A percentile compares a stretch with the other conserved stretches of the same genome.
Conservation (phyloP, 129 eudicot species). For the Daucus carota region DH1_v3.0 NC_030389.2:5149001-5149500, state of each 20-base stretch:
- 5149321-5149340: constrained; percentile 90
- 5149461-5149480: background rate
- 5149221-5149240: constrained; percentile 74
- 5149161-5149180: background rate
- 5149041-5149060: too few relatives aligned
- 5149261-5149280: constrained; percentile 50
- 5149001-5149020: too few relatives aligned
- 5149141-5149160: background rate
- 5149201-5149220: constrained; percentile 63
- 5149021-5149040: too few relatives aligned
- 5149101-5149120: background rate
- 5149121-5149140: background rate
- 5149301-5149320: constrained; percentile 66
- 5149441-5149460: constrained; percentile 3
- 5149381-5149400: constrained; percentile 8
- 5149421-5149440: constrained; percentile 87
- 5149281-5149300: constrained; percentile 87
- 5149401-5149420: constrained; percentile 40
- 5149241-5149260: constrained; percentile 53
- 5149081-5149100: too few relatives aligned
- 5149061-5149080: too few relatives aligned
- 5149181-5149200: constrained; percentile 46
- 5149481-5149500: too few relatives aligned
- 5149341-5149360: constrained; percentile 37
- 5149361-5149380: constrained; percentile 19